These are phyloP conservation scores for Rheum nobile DNA, from an alignment of 148 eudicot species.

Conservation along the genomic window DNA sequence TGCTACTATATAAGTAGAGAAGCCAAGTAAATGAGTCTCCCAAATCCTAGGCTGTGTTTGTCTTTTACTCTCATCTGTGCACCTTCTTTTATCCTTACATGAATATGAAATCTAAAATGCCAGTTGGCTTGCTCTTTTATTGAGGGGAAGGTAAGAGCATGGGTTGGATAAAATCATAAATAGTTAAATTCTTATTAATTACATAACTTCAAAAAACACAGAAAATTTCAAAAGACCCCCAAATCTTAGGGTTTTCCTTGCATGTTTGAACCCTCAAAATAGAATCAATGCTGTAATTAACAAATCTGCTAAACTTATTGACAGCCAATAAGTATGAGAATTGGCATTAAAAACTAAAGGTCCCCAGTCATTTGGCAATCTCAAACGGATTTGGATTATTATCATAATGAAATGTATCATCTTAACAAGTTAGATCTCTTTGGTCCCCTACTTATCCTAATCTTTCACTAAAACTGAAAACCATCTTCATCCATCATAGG, in stretches of 20 bases:
- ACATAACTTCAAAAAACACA: neutral
- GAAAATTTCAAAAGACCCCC: neutral
- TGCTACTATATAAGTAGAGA: constrained; percentile 15
- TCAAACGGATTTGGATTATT: neutral
- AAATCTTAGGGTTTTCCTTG: neutral
- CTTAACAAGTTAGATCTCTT: constrained; percentile 1
- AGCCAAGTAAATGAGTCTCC: constrained; percentile 17
- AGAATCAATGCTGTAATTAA: neutral
- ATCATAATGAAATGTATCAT: constrained; percentile 6
- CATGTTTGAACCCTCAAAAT: neutral
- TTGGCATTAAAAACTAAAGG: neutral
- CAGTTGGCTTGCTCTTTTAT: constrained; percentile 28
- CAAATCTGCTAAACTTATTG: neutral
- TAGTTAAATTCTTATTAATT: neutral
- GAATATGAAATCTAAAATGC: constrained; percentile 23
- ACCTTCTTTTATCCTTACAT: constrained; percentile 20
- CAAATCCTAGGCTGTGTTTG: constrained; percentile 27
- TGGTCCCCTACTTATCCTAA: constrained; percentile 8
- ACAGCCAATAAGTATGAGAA: neutral
- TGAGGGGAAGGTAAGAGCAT: constrained; percentile 6
- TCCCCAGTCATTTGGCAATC: neutral
- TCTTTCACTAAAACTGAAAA: neutral
- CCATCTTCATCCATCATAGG: neutral
- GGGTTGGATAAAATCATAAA: neutral
- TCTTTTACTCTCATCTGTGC: constrained; percentile 22